phyloP scores from a whole-genome alignment of 129 eudicot genomes.

The Dittrichia graveolens region DNA sequence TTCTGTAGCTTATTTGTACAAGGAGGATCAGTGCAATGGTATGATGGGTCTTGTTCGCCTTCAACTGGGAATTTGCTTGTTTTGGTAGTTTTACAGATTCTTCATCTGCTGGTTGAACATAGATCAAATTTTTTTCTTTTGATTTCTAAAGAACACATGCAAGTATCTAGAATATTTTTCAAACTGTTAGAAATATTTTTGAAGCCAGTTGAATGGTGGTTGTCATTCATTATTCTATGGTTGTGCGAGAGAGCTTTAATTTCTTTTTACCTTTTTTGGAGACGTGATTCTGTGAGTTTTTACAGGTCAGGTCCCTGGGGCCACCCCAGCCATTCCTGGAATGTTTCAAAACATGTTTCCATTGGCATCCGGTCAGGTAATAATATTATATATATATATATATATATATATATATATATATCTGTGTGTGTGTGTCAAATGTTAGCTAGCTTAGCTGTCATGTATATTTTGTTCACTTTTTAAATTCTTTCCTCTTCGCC shows the following conservation, averaged over 20 bases:
- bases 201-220: constrained; percentile 33
- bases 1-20: constrained; percentile 96
- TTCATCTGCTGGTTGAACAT: constrained; percentile 39
- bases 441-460: too few relatives aligned
- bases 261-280: neutral
- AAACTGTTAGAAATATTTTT: constrained; percentile 10
- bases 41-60: constrained; percentile 88
- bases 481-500: neutral
- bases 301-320: constrained; percentile 81
- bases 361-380: constrained; percentile 74
- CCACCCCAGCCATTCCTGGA: constrained; percentile 75
- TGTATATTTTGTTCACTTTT: neutral
- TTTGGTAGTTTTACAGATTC: constrained; percentile 68
- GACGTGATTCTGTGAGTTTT: constrained; percentile 38
- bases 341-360: constrained; percentile 82
- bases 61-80: constrained; percentile 80
- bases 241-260: neutral
- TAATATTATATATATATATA: neutral
- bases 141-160: constrained; percentile 7
- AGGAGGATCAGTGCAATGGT: constrained; percentile 84
- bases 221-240: constrained; percentile 19
- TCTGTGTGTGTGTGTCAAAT: too few relatives aligned
- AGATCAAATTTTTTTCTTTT: constrained; percentile 21
- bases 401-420: too few relatives aligned
- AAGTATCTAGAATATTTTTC: constrained; percentile 22